Conservation (phyloP, 2,329 filamentous ascomycete species). For the Didymellaceae sp. region DNA sequence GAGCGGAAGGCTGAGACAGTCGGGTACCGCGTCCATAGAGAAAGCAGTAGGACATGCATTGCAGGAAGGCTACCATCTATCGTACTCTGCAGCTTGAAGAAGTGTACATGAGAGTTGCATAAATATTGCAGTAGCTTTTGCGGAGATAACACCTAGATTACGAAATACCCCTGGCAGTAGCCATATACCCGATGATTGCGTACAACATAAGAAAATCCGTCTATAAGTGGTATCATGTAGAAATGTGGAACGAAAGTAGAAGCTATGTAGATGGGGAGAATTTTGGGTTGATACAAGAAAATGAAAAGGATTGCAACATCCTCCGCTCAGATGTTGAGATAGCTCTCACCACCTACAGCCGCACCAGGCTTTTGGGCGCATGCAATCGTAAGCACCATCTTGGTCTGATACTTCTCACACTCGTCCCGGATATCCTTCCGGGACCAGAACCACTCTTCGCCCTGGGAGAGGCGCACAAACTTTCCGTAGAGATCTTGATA, state of each 20-base stretch:
- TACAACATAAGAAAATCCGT: slow-evolving; percentile 7
- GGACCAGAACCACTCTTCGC: slow-evolving; percentile 38
- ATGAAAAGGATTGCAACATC: too few relatives aligned
- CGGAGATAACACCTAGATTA: not conserved
- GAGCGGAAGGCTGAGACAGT: not conserved
- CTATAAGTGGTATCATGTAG: slow-evolving; percentile 22
- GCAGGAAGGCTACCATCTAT: slow-evolving; percentile 6
- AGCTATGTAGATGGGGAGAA: not conserved
- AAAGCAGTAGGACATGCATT: slow-evolving; percentile 3
- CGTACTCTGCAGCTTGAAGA: not conserved
- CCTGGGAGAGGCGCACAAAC: slow-evolving; percentile 23
- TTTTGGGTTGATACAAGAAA: not conserved
- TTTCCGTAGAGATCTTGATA: slow-evolving; percentile 34
- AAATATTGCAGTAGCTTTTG: not conserved
- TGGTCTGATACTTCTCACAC: slow-evolving; percentile 33
- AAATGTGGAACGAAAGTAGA: not conserved
- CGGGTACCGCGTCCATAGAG: not conserved
- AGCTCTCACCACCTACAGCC: slow-evolving; percentile 20
- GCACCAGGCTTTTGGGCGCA: slow-evolving; percentile 30
- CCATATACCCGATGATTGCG: not conserved
- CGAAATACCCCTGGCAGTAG: not conserved
- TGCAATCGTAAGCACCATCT: slow-evolving; percentile 36
- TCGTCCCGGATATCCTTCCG: slow-evolving; percentile 31
- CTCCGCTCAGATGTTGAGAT: slow-evolving; percentile 28
- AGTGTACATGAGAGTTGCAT: not conserved